Conservation (phyloP, 768 basidiomycete genomes). For the Suillus sp. region DNA sequence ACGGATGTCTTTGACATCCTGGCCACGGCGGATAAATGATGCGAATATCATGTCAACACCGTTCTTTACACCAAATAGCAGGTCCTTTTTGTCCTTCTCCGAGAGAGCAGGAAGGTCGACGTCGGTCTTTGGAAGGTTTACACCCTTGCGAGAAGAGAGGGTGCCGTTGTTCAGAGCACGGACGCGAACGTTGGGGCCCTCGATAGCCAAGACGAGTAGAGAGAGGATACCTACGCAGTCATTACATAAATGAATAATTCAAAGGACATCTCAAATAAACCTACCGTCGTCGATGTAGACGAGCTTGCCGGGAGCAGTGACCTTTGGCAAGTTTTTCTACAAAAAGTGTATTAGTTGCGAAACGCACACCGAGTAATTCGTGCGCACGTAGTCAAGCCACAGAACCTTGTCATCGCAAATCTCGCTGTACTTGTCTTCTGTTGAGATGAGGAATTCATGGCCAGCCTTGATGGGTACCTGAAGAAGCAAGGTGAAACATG, state of each 20-base stretch:
- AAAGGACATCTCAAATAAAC: slow-evolving; percentile 11
- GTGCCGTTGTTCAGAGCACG: slow-evolving; percentile 89
- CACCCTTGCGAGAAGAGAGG: slow-evolving; percentile 96
- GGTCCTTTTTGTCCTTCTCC: slow-evolving; percentile 96
- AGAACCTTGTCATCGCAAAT: slow-evolving; percentile 80
- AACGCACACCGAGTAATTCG: not conserved
- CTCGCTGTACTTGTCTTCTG: slow-evolving; percentile 79
- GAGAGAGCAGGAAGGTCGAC: slow-evolving; percentile 98
- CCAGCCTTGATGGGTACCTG: slow-evolving; percentile 86
- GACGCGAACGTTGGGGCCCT: slow-evolving; percentile 78
- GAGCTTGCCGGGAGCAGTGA: slow-evolving; percentile 94
- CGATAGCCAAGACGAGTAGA: slow-evolving; percentile 88
- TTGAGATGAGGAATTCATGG: slow-evolving; percentile 91
- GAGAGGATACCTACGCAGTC: slow-evolving; percentile 68
- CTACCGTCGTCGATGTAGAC: slow-evolving; percentile 97
- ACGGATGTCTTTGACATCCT: slow-evolving; percentile 94
- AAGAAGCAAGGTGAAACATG: not conserved
- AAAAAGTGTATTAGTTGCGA: slow-evolving; percentile 8
- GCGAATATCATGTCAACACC: slow-evolving; percentile 99
- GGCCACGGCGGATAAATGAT: slow-evolving; percentile 94
- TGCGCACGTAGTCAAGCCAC: slow-evolving; percentile 91
- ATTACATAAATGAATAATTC: slow-evolving; percentile 10
- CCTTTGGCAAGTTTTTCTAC: slow-evolving; percentile 90
- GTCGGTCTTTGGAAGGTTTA: slow-evolving; percentile 97
- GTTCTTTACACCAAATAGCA: slow-evolving; percentile 94